phyloP scores from a whole-genome alignment of 1,139 yeast genomes.

The Arxiozyma bovina region DNA sequence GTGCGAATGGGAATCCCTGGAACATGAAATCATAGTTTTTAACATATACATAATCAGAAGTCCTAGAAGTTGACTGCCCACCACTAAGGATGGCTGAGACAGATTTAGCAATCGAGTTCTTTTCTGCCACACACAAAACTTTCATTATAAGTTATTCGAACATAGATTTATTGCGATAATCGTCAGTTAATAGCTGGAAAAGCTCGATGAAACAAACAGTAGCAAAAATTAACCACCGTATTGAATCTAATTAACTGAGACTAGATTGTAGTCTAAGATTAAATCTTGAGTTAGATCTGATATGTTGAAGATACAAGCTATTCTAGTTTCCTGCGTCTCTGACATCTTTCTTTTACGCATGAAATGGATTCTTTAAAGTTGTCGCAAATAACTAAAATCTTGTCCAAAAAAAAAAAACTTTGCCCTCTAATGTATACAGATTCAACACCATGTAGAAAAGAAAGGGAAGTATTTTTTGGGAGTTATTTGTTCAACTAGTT shows the following conservation, averaged over 20 bases:
- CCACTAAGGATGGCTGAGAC: constrained; percentile 73
- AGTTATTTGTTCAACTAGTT: not conserved
- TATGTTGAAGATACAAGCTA: not conserved
- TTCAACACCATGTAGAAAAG: too few relatives aligned
- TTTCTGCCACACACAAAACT: constrained; percentile 92
- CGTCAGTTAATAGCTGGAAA: not conserved
- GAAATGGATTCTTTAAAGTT: not conserved
- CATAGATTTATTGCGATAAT: not conserved
- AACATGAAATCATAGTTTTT: constrained; percentile 74
- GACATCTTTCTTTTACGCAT: too few relatives aligned
- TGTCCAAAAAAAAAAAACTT: too few relatives aligned
- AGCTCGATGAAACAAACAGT: not conserved
- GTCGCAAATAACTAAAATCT: not conserved
- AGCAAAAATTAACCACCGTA: not conserved
- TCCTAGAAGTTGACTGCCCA: constrained; percentile 44
- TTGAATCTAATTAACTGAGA: too few relatives aligned
- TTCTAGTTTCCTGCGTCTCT: not conserved
- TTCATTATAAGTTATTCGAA: constrained; percentile 37
- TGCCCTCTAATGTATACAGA: too few relatives aligned
- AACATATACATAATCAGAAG: constrained; percentile 52
- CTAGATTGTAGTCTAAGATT: too few relatives aligned
- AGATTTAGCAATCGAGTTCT: constrained; percentile 87
- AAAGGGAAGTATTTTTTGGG: not conserved
- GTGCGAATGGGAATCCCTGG: constrained; percentile 39
- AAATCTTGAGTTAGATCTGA: not conserved